Percentiles rank a stretch among this genome's conserved stretches.
Conservation (phyloP, 192 early-diverging fungal genomes). For the Coemansia reversa region DNA sequence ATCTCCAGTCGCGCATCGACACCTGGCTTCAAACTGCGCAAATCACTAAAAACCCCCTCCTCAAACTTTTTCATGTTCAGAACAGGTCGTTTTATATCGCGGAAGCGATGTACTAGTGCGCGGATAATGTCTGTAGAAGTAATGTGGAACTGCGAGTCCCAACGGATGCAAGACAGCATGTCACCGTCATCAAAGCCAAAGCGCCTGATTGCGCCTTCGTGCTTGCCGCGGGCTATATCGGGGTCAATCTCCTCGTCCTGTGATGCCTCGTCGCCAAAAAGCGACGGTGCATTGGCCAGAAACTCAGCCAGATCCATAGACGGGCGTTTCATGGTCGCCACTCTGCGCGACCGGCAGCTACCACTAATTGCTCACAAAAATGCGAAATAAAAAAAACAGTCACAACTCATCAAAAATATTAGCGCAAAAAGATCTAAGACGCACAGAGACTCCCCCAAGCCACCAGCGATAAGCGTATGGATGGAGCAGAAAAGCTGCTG, state of each 20-base stretch:
- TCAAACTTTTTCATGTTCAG: constrained; percentile 94
- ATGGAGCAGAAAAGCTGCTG: not conserved
- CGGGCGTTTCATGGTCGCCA: constrained; percentile 32
- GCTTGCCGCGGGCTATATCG: constrained; percentile 37
- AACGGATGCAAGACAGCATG: constrained; percentile 86
- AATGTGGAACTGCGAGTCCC: constrained; percentile 91
- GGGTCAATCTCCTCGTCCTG: constrained; percentile 46
- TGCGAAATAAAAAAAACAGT: not conserved
- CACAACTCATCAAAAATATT: not conserved
- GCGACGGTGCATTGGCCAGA: constrained; percentile 51
- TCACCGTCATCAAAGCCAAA: constrained; percentile 79
- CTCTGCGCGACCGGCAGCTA: constrained; percentile 31
- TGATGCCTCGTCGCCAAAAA: constrained; percentile 48
- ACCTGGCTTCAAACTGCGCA: constrained; percentile 93
- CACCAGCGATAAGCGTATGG: not conserved
- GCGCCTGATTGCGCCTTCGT: constrained; percentile 43
- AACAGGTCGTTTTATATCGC: constrained; percentile 85
- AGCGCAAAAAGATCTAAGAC: constrained; percentile 1
- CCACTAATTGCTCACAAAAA: constrained; percentile 17
- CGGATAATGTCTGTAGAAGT: constrained; percentile 97
- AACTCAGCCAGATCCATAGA: constrained; percentile 44
- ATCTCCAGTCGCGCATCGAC: constrained; percentile 91
- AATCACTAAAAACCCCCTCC: constrained; percentile 95
- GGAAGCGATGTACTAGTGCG: constrained; percentile 86
- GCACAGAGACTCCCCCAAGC: not conserved